Percentiles rank a stretch among this genome's conserved stretches.
These are phyloP conservation scores for Pleoardoris graminearum DNA, from an alignment of 2,329 filamentous ascomycete species.

Conservation along the genomic window DNA sequence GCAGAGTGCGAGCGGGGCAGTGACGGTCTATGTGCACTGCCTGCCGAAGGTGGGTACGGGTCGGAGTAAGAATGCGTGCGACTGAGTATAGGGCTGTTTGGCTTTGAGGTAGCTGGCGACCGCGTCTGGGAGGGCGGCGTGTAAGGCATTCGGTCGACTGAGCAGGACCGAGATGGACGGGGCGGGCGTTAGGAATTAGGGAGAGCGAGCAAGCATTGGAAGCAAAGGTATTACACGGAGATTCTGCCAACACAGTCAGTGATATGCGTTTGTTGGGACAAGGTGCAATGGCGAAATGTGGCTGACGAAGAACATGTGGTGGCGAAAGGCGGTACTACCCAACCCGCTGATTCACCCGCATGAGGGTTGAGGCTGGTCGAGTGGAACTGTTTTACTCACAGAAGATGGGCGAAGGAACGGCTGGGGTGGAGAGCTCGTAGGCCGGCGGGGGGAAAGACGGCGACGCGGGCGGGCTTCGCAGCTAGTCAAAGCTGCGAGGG, in stretches of 20 bases:
- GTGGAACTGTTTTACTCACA: slow-evolving; percentile 10
- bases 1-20: slow-evolving; percentile 61
- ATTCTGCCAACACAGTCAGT: slow-evolving; percentile 4
- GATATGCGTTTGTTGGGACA: background rate
- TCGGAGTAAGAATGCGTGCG: slow-evolving; percentile 56
- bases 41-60: slow-evolving; percentile 39
- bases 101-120: slow-evolving; percentile 61
- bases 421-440: slow-evolving; percentile 1
- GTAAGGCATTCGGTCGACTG: slow-evolving; percentile 74
- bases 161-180: slow-evolving; percentile 34
- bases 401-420: slow-evolving; percentile 11
- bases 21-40: slow-evolving; percentile 47
- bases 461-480: slow-evolving; percentile 29
- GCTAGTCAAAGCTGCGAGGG: slow-evolving; percentile 48
- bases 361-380: no score
- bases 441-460: slow-evolving; percentile 12
- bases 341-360: background rate
- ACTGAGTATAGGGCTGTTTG: slow-evolving; percentile 55
- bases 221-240: slow-evolving; percentile 37
- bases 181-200: slow-evolving; percentile 41
- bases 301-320: slow-evolving; percentile 2
- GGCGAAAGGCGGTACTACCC: background rate
- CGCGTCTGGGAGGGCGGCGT: slow-evolving; percentile 71
- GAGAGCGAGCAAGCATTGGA: slow-evolving; percentile 48
- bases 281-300: background rate